phyloP scores from a whole-genome alignment of 345 rosid species.

The Moricandia arvensis region DNA sequence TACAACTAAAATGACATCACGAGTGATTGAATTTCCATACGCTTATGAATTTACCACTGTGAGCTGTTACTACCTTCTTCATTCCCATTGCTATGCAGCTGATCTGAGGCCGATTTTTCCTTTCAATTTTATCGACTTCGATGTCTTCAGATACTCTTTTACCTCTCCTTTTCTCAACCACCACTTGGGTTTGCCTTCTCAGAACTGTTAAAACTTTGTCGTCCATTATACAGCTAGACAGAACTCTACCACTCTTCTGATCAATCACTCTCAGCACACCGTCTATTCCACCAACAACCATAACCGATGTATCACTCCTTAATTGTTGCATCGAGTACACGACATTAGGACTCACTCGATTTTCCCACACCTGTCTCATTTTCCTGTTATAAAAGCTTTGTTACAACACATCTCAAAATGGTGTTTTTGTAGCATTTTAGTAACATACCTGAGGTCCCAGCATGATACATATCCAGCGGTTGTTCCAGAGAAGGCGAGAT shows the following conservation, averaged over 20 bases:
- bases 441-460: slow-evolving; percentile 82
- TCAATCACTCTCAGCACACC: slow-evolving; percentile 70
- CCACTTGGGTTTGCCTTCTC: slow-evolving; percentile 24
- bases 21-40: slow-evolving; percentile 60
- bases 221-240: slow-evolving; percentile 54
- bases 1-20: background rate
- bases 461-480: slow-evolving; percentile 69
- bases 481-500: slow-evolving; percentile 70
- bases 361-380: slow-evolving; percentile 72
- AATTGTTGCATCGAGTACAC: slow-evolving; percentile 68
- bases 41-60: slow-evolving; percentile 56
- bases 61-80: slow-evolving; percentile 78
- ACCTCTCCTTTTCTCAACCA: slow-evolving; percentile 49
- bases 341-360: slow-evolving; percentile 71
- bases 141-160: slow-evolving; percentile 44
- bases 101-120: slow-evolving; percentile 59
- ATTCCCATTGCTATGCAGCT: slow-evolving; percentile 80
- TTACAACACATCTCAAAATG: background rate
- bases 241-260: slow-evolving; percentile 62
- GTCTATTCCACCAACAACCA: slow-evolving; percentile 85
- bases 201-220: slow-evolving; percentile 27
- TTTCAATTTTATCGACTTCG: slow-evolving; percentile 51
- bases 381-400: slow-evolving; percentile 44
- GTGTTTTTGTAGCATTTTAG: background rate
- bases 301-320: slow-evolving; percentile 47